Base-by-base conservation (phyloP, 805 yeast genomes). In the Candida vartiovaarae region DNA sequence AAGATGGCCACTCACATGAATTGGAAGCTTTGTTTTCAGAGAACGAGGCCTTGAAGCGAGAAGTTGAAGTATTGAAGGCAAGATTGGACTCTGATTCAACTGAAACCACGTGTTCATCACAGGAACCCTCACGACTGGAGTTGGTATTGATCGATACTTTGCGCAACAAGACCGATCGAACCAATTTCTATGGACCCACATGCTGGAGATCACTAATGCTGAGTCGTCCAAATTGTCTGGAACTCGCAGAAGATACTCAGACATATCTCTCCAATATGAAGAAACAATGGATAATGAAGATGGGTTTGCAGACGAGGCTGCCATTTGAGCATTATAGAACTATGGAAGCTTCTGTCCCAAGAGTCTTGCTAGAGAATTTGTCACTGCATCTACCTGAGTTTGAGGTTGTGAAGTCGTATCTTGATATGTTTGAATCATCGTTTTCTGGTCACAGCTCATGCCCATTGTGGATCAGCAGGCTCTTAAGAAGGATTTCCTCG, bases 261-360 rank as follows among this genome's bases (percentile, higher is more conserved):
- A 11, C 39, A 0, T 51, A 47, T 30, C 40, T 52, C 2, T 36
- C 51, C 2, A 54, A 52, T 33, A 43, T 52, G 6, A 48, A 48
- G 29, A 44, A 45, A 32, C 53, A 54, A 38, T 57, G 61, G 60
- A 40, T 46, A 35, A 35, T 42, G 23, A 53, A 46, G 27, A 50
- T 45, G 30, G 40, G 46, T 5, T 27, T 49, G 5, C 45, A 47
- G 34, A 36, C 37, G 31, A 33, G 42, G 1, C 43, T 49, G 3
- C 30, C 33, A 8, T 40, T 40, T 6, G 47, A 44, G 10, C 33
- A 20, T 5, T 50, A 47, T 32, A 43, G 25, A 6, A 49, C 42
- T 9, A 32, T 42, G 3, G 43, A 45, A 10, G 39, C 48, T 2
- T 29, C 41, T 1, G 31, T 43, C 3, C 53, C 54, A 0, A 43